These are phyloP conservation scores for Aotearoamyces nothofagi DNA, from an alignment of 2,329 filamentous ascomycete genomes.

Conservation along the genomic window DNA sequence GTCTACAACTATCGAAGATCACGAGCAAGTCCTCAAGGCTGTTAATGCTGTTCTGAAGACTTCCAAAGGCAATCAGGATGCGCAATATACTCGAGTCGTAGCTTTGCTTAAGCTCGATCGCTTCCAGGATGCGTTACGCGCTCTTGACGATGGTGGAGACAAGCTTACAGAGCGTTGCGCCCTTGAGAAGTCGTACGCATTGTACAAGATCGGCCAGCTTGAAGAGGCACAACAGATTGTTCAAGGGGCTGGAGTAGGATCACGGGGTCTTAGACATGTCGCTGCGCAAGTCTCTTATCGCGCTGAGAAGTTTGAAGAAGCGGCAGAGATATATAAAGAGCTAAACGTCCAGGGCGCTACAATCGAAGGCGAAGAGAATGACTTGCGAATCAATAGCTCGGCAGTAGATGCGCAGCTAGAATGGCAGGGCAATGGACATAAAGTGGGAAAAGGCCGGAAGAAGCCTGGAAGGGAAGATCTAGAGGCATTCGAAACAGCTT, in stretches of 20 bases:
- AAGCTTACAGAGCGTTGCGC: conserved; percentile 42
- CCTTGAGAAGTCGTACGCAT: conserved; percentile 66
- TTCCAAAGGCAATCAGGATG: conserved; percentile 38
- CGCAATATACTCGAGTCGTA: conserved; percentile 55
- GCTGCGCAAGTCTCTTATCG: conserved; percentile 59
- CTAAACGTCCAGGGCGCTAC: conserved; percentile 31
- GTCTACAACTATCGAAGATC: conserved; percentile 45
- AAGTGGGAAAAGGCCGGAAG: conserved; percentile 22
- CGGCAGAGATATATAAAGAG: conserved; percentile 45
- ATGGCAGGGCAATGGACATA: conserved; percentile 38
- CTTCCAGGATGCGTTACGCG: conserved; percentile 60
- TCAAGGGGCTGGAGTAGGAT: conserved; percentile 4
- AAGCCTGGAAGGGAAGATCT: conserved; percentile 44
- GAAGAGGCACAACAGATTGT: conserved; percentile 38
- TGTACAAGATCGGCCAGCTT: conserved; percentile 64
- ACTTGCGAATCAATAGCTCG: conserved; percentile 61
- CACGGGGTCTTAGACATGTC: conserved; percentile 28
- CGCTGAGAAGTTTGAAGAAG: conserved; percentile 55
- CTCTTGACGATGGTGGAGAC: conserved; percentile 47
- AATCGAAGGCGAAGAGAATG: conserved; percentile 49
- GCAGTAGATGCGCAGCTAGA: conserved; percentile 59
- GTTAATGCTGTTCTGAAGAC: conserved; percentile 46
- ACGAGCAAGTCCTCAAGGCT: conserved; percentile 55
- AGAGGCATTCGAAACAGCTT: conserved; percentile 68
- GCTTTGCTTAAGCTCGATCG: conserved; percentile 72